phyloP scores from a whole-genome alignment of 179 eudicot genomes.

The Beta corolliflora region DNA sequence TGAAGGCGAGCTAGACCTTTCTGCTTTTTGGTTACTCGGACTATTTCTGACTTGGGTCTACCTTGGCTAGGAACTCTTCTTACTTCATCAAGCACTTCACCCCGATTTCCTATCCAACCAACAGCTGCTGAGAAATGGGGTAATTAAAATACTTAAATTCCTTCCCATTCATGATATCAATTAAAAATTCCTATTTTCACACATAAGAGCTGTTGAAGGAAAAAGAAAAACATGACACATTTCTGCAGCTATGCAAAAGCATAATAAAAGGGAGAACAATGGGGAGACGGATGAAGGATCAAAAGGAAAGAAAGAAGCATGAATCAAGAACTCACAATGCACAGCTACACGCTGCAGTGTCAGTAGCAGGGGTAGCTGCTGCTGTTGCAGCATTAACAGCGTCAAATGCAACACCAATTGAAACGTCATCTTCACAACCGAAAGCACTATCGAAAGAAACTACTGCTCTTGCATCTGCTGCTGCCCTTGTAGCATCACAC shows the following conservation, averaged over 20 bases:
- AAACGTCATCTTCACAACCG: constrained; percentile 32
- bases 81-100: constrained; percentile 78
- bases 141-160: constrained; percentile 20
- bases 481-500: constrained; percentile 92
- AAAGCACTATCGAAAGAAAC: constrained; percentile 45
- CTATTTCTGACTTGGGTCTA: constrained; percentile 1
- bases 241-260: constrained; percentile 58
- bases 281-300: constrained; percentile 84
- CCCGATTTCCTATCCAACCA: constrained; percentile 63
- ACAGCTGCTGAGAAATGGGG: constrained; percentile 76
- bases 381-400: constrained; percentile 86
- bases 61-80: constrained; percentile 59
- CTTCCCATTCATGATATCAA: not conserved
- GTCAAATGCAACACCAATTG: constrained; percentile 44
- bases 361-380: constrained; percentile 95
- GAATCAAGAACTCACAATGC: constrained; percentile 90
- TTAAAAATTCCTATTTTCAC: not conserved
- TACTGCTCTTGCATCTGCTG: constrained; percentile 81
- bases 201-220: not conserved
- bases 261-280: constrained; percentile 67
- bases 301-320: constrained; percentile 76
- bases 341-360: constrained; percentile 82
- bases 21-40: not conserved
- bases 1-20: not conserved
- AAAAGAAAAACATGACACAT: not conserved